Evolutionary conservation across 371 early-diverging fungal genomes (phyloP).

Genomic region (Apophysomyces sp.): DNA sequence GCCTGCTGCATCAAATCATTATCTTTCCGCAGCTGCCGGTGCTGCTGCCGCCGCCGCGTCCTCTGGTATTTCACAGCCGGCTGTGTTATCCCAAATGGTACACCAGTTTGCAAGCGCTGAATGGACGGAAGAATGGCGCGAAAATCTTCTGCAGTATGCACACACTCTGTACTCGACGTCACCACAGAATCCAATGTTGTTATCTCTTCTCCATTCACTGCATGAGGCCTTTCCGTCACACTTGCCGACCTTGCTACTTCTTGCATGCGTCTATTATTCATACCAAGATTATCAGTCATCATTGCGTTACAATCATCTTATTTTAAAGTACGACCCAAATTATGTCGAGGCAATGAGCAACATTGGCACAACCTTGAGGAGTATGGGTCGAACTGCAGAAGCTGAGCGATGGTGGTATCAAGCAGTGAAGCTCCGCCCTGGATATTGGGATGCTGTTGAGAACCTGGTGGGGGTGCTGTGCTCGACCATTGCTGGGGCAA

Average conservation of each 20-base stretch:
- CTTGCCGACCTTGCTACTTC: constrained; percentile 78
- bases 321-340: constrained; percentile 75
- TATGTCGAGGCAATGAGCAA: constrained; percentile 94
- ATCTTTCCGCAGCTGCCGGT: constrained; percentile 32
- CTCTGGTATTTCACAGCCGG: constrained; percentile 10
- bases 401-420: constrained; percentile 89
- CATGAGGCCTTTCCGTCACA: constrained; percentile 66
- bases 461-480: constrained; percentile 85
- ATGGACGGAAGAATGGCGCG: constrained; percentile 52
- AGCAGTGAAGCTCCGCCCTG: constrained; percentile 82
- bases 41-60: constrained; percentile 28
- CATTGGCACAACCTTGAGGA: constrained; percentile 86
- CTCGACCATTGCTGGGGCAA: constrained; percentile 15
- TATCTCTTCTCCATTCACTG: constrained; percentile 64
- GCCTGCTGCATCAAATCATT: constrained; percentile 16
- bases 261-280: constrained; percentile 89
- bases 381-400: constrained; percentile 68
- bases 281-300: constrained; percentile 71
- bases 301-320: constrained; percentile 76
- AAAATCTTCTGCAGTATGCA: constrained; percentile 65
- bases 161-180: constrained; percentile 64
- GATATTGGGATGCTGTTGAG: constrained; percentile 93
- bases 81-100: constrained; percentile 10
- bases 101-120: constrained; percentile 15
- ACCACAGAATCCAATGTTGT: constrained; percentile 51